phyloP scores from a whole-genome alignment of 805 yeast genomes.

The Kuraishia borneana region DNA sequence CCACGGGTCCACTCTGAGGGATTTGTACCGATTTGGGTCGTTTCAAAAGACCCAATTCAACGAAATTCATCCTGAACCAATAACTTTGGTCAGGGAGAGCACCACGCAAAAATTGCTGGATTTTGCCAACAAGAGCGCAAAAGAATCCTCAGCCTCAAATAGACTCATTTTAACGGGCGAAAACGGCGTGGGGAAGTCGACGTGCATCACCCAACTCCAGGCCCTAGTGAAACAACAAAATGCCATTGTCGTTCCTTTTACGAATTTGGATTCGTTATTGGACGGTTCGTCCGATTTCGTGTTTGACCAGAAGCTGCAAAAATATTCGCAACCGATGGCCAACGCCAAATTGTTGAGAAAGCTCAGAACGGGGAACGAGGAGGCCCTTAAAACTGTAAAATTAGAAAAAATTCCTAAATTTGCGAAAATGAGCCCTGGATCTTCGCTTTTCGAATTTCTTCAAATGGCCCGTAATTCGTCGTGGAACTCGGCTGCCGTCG shows the following conservation, averaged over 20 bases:
- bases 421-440: slow-evolving; percentile 6
- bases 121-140: slow-evolving; percentile 23
- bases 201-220: slow-evolving; percentile 58
- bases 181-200: slow-evolving; percentile 72
- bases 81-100: slow-evolving; percentile 43
- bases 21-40: slow-evolving; percentile 43
- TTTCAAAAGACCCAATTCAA: slow-evolving; percentile 59
- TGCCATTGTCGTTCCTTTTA: slow-evolving; percentile 48
- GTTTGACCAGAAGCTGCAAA: slow-evolving; percentile 31
- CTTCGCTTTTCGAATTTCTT: slow-evolving; percentile 34
- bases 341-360: slow-evolving; percentile 48
- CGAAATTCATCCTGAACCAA: slow-evolving; percentile 52
- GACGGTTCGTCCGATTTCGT: slow-evolving; percentile 68
- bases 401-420: slow-evolving; percentile 14
- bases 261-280: slow-evolving; percentile 48
- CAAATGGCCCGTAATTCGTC: slow-evolving; percentile 6
- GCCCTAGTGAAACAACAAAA: slow-evolving; percentile 35
- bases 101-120: slow-evolving; percentile 28
- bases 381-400: slow-evolving; percentile 21
- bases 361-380: slow-evolving; percentile 33
- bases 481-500: slow-evolving; percentile 28
- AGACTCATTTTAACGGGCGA: slow-evolving; percentile 54
- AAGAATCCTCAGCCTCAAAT: slow-evolving; percentile 26
- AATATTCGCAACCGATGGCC: slow-evolving; percentile 73
- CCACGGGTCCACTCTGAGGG: slow-evolving; percentile 25